Evolutionary conservation across 108 stramenopile genomes (phyloP).

Genomic region (Mediolabrus comicus): DNA sequence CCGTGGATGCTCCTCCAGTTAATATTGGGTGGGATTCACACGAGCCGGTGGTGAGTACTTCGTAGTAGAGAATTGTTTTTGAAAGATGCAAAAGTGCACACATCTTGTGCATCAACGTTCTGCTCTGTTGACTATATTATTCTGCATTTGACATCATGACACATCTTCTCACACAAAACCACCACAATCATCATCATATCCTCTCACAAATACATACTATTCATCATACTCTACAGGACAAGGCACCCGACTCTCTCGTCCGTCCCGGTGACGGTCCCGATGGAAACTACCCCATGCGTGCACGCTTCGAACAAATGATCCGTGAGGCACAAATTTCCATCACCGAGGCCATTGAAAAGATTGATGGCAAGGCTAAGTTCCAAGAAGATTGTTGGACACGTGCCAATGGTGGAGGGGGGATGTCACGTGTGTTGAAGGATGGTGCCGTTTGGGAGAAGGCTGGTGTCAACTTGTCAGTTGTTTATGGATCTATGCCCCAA

Average conservation of each 20-base stretch:
- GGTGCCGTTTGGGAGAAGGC: slow-evolving; percentile 99
- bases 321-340: slow-evolving; percentile 92
- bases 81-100: neutral
- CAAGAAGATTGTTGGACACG: slow-evolving; percentile 94
- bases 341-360: slow-evolving; percentile 88
- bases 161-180: neutral
- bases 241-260: slow-evolving; percentile 64
- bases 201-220: neutral
- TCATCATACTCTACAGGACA: slow-evolving; percentile 12
- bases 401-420: slow-evolving; percentile 95
- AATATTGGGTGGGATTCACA: slow-evolving; percentile 94
- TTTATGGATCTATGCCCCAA: slow-evolving; percentile 94
- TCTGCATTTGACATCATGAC: too few relatives aligned
- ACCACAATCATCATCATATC: neutral
- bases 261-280: slow-evolving; percentile 89
- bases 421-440: slow-evolving; percentile 88
- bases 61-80: neutral
- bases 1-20: slow-evolving; percentile 68
- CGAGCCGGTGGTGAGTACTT: slow-evolving; percentile 62
- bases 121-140: too few relatives aligned
- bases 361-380: slow-evolving; percentile 90
- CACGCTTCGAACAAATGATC: slow-evolving; percentile 90
- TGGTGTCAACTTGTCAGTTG: slow-evolving; percentile 95
- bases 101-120: too few relatives aligned
- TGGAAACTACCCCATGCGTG: slow-evolving; percentile 94